Base-by-base conservation (phyloP, 1,284 basidiomycete species). In the Malassezia psittaci region DNA sequence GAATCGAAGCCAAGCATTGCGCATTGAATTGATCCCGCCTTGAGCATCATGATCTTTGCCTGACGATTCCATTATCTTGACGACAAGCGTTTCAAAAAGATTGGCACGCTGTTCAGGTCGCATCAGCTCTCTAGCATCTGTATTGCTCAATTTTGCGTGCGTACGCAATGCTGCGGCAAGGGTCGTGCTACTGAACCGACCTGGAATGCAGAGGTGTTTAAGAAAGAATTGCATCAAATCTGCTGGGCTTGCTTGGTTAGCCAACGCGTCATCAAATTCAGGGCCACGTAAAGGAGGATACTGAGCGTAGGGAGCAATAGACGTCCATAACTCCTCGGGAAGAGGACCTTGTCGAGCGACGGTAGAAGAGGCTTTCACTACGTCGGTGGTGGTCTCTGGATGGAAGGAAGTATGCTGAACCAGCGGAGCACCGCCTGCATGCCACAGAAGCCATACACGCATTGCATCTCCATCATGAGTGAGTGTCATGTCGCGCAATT, bases 391-490 rank as follows among this genome's bases (percentile, higher is more conserved):
- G 52, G 56, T 60, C 38, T 56, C 61, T 44, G 54, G 59, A 51
- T 67, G 52, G 2, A 45, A 34, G 9, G 41, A 40, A 16, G 50
- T 50, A 9, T 39, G 46, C 46, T 57, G 55, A 33, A 57, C 40
- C 16, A 70, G 43, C 1, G 65, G 59, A 16, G 60, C 63, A 9
- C 61, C 62, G 10, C 61, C 64, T 15, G 64, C 61, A 52, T 72
- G 67, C 69, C 69, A 72, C 12, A 69, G 46, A 5, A 67, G 59
- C 69, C 69, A 70, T 37, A 69, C 61, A 33, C 56, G 57, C 65
- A 65, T 66, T 12, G 56, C 58, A 18, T 19, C 37, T 13, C 51
- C 51, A 43, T 54, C 54, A 3, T 55, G 60, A 11, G 54, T 63
- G 21, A 71, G 60, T 36, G 51, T 59, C 9, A 68, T 60, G 42